Percentiles rank a stretch among this genome's conserved stretches.
These are phyloP conservation scores for Cymodocea nodosa DNA, from an alignment of 116 monocot genomes.

Conservation along the genomic window DNA sequence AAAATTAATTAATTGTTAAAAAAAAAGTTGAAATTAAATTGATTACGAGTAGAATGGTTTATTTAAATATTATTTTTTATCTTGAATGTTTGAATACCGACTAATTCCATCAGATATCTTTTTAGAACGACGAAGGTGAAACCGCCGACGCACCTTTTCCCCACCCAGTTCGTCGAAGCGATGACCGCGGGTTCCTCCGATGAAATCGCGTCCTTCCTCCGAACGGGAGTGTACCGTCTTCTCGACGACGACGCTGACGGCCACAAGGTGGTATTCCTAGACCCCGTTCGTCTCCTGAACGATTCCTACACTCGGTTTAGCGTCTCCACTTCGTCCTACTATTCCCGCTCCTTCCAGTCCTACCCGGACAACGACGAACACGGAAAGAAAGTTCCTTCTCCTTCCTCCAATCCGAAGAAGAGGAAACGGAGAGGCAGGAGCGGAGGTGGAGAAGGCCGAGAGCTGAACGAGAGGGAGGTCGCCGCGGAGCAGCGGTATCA, in stretches of 20 bases:
- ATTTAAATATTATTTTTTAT: no score
- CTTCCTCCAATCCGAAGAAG: conserved; percentile 17
- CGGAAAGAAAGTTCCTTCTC: not conserved
- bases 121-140: no score
- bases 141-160: no score
- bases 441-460: conserved; percentile 2
- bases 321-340: conserved; percentile 55
- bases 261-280: conserved; percentile 40
- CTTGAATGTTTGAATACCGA: no score
- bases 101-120: no score
- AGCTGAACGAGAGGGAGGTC: conserved; percentile 58
- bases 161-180: no score
- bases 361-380: not conserved
- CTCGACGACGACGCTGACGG: conserved; percentile 1
- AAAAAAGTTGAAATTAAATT: no score
- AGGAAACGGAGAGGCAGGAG: conserved; percentile 29
- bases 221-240: conserved; percentile 56
- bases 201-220: conserved; percentile 45
- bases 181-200: conserved; percentile 4
- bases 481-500: conserved; percentile 58
- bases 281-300: conserved; percentile 74
- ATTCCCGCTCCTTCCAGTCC: conserved; percentile 53
- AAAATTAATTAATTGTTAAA: no score
- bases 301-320: conserved; percentile 43
- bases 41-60: no score